phyloP scores from a whole-genome alignment of 2,329 filamentous ascomycete species.

The Sporothrix pallida region DNA sequence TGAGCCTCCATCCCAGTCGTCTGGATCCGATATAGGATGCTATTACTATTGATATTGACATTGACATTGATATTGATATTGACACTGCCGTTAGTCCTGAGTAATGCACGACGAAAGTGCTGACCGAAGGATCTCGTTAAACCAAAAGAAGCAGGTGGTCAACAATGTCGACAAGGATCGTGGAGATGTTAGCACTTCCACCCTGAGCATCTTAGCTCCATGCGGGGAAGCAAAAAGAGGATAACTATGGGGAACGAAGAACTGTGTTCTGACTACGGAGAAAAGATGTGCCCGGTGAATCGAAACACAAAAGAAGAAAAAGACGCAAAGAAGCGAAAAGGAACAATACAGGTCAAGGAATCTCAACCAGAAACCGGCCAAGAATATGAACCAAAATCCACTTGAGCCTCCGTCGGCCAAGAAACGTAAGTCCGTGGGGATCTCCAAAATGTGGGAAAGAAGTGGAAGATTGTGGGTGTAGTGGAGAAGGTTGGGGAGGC shows the following conservation, averaged over 20 bases:
- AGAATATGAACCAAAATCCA: background rate
- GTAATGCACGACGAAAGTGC: background rate
- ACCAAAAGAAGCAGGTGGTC: background rate
- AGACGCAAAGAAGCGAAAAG: background rate
- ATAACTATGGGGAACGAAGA: no score
- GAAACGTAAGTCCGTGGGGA: conserved; percentile 1
- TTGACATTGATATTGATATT: background rate
- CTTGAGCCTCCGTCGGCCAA: background rate
- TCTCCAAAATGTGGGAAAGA: background rate
- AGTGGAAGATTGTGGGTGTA: background rate
- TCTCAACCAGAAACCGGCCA: background rate
- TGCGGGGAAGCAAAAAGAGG: background rate
- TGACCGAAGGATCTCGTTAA: background rate
- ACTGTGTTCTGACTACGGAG: background rate
- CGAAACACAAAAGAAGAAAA: background rate
- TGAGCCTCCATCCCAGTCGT: background rate
- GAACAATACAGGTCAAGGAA: background rate
- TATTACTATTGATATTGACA: background rate
- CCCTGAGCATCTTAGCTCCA: background rate
- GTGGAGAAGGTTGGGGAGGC: conserved; percentile 4
- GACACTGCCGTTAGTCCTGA: background rate
- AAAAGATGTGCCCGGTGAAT: background rate
- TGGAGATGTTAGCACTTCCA: background rate
- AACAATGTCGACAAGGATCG: background rate
- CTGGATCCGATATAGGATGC: background rate